Conservation (phyloP, 1,284 basidiomycete species). For the Ustilago vetiveriae region DNA sequence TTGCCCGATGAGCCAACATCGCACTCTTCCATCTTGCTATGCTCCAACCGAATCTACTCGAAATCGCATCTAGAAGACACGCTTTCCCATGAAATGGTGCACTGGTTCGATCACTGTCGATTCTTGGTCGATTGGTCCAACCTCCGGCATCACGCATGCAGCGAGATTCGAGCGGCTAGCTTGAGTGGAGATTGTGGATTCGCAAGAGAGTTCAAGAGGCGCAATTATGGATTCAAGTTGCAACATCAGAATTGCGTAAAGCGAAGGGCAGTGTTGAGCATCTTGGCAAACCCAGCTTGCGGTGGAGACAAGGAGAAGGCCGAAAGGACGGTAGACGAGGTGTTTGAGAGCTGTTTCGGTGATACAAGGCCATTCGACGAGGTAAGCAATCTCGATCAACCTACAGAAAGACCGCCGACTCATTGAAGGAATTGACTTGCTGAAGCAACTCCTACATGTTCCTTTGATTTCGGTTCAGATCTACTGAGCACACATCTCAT, state of each 20-base stretch:
- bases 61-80: constrained; percentile 92
- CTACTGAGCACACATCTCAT: constrained; percentile 26
- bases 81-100: constrained; percentile 91
- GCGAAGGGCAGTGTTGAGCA: constrained; percentile 83
- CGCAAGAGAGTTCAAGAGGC: constrained; percentile 11
- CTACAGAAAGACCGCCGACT: too few species aligned
- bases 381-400: constrained; percentile 70
- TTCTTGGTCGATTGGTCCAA: constrained; percentile 93
- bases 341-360: constrained; percentile 93
- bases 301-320: constrained; percentile 77
- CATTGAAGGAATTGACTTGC: too few species aligned
- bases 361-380: constrained; percentile 98
- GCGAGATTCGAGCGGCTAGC: constrained; percentile 92
- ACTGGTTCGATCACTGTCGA: constrained; percentile 92
- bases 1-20: constrained; percentile 32
- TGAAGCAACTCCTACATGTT: too few species aligned
- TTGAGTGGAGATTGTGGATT: constrained; percentile 71
- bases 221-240: constrained; percentile 78
- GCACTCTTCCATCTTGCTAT: constrained; percentile 58
- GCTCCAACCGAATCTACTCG: constrained; percentile 70
- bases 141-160: constrained; percentile 91
- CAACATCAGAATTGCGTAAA: constrained; percentile 89
- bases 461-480: too few species aligned
- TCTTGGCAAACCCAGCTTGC: constrained; percentile 83
- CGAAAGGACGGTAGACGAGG: constrained; percentile 89